phyloP scores from a whole-genome alignment of 169 alveolate species.

The Plasmodium vivax region DNA sequence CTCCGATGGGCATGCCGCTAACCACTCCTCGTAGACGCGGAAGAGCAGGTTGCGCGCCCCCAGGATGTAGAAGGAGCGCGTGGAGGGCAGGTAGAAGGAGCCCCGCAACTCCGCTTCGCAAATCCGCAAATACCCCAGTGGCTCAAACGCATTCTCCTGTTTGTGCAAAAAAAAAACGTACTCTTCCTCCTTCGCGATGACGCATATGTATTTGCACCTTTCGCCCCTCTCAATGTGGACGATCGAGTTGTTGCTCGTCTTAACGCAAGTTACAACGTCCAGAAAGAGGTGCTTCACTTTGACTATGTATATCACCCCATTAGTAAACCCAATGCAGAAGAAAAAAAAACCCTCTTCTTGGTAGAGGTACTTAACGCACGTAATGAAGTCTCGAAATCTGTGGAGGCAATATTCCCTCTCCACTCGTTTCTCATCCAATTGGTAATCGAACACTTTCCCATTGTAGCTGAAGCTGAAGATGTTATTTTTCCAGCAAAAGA shows the following conservation, averaged over 20 bases:
- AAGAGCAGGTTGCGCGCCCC: conserved; percentile 11
- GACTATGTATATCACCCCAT: conserved; percentile 41
- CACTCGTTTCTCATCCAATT: conserved; percentile 11
- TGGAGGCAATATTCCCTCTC: conserved; percentile 44
- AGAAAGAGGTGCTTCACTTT: conserved; percentile 40
- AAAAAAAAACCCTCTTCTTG: conserved; percentile 12
- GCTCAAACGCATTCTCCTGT: background rate
- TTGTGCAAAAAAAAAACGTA: conserved; percentile 33
- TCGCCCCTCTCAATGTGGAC: conserved; percentile 26
- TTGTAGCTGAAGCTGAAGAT: conserved; percentile 42
- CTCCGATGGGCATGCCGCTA: background rate
- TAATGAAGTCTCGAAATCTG: conserved; percentile 21
- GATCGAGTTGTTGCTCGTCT: conserved; percentile 44
- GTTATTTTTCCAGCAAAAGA: conserved; percentile 17
- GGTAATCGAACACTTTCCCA: conserved; percentile 37
- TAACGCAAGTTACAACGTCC: conserved; percentile 32
- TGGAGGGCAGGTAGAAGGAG: conserved; percentile 13
- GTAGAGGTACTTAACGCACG: conserved; percentile 36
- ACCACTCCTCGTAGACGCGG: background rate
- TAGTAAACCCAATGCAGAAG: conserved; percentile 61
- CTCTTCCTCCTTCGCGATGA: conserved; percentile 37
- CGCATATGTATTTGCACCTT: conserved; percentile 17
- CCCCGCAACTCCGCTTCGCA: background rate
- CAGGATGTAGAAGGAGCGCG: conserved; percentile 6
- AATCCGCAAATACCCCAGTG: conserved; percentile 38